Conservation (phyloP, 768 basidiomycete genomes). For the Polyporus arcularius region DNA sequence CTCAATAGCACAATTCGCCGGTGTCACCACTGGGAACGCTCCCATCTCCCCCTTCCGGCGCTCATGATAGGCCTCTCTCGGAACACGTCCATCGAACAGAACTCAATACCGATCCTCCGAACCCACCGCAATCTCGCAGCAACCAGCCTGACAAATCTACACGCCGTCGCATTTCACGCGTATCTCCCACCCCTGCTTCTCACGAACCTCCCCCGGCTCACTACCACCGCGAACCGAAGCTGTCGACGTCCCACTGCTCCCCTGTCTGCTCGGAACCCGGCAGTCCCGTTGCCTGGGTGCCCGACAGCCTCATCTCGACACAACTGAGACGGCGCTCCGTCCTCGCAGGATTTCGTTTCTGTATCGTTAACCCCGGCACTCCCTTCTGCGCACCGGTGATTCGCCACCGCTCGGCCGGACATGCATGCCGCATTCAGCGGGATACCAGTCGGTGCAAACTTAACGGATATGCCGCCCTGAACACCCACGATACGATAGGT, state of each 20-base stretch:
- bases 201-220: constrained; percentile 9
- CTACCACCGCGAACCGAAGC: constrained; percentile 7
- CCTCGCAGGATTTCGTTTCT: background rate
- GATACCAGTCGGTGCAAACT: background rate
- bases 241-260: background rate
- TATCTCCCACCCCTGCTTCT: constrained; percentile 2
- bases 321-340: background rate
- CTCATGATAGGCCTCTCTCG: constrained; percentile 14
- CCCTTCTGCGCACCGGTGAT: background rate
- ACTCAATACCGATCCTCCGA: constrained; percentile 10
- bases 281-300: background rate
- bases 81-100: constrained; percentile 1
- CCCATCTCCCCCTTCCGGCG: constrained; percentile 9
- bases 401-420: background rate
- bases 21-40: constrained; percentile 20
- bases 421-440: background rate
- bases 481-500: too few relatives aligned
- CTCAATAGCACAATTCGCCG: constrained; percentile 14
- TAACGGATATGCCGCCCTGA: too few relatives aligned
- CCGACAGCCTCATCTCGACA: background rate
- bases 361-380: background rate
- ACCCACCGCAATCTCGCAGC: background rate
- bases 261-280: too few relatives aligned
- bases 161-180: constrained; percentile 17
- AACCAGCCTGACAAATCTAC: constrained; percentile 6